Base-by-base conservation (phyloP, 768 basidiomycete species). In the Calocera cornea region DNA sequence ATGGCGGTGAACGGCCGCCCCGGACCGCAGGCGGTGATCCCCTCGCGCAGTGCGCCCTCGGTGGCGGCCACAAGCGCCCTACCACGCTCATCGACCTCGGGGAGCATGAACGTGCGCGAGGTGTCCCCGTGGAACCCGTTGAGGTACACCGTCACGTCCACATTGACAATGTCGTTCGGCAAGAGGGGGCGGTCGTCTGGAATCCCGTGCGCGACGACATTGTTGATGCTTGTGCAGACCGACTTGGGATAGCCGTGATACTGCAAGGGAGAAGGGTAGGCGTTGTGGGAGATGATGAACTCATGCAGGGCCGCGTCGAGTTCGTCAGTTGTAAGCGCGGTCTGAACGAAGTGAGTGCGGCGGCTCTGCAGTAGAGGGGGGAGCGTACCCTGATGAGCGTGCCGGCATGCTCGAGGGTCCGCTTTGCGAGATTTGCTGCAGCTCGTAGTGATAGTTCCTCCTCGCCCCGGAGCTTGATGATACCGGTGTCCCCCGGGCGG, bases 101-200 rank as follows among this genome's bases (percentile, higher is more conserved):
- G 92, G 3, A 95, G 86, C 1, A 88, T 76, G 75, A 92, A 94
- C 0, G 89, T 95, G 64, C 82, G 78, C 0, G 92, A 93, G 0
- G 92, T 95, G 72, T 95, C 94, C 0, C 94, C 94, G 71, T 95
- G 93, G 75, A 85, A 92, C 1, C 89, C 88, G 67, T 90, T 77
- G n/a, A 87, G 77, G 74, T 83, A 95, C 8, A 95, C 81, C 0
- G 94, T 95, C 10, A 97, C 77, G 75, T 97, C 94, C 49, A 95
- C 80, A 74, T 94, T 94, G 72, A 97, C 79, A 54, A 97, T 89
- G 69, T 97, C 94, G 0, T 88, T 89, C 54, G 90, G 80, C 74
- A 88, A 83, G 1, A 97, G 81, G 0, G 84, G 85, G 38, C 92
- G 90, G 67, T 92, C 83, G 78, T 95, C 92, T 33, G 94, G 94